Evolutionary conservation across 768 basidiomycete species (phyloP).

Genomic region (Myochromella boudieri): DNA sequence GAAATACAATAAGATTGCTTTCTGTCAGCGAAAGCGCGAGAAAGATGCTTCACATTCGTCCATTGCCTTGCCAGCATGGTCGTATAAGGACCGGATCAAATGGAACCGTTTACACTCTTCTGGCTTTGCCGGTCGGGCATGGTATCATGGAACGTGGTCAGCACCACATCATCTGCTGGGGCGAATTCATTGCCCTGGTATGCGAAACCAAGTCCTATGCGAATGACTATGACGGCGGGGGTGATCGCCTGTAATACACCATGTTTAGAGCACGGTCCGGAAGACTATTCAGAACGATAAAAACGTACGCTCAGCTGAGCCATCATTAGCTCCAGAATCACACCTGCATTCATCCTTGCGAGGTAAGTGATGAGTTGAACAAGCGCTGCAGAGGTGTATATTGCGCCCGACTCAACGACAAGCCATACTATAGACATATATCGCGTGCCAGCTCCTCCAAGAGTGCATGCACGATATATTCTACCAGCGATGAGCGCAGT

Average conservation of each 20-base stretch:
- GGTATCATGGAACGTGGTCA: constrained; percentile 12
- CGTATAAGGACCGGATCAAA: background rate
- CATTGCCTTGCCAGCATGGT: background rate
- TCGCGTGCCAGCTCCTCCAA: constrained; percentile 6
- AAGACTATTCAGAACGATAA: background rate
- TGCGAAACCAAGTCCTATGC: constrained; percentile 23
- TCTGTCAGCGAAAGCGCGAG: background rate
- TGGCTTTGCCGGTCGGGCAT: no score
- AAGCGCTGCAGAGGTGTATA: constrained; percentile 26
- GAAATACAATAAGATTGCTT: no score
- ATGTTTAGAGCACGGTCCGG: background rate
- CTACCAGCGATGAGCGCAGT: constrained; percentile 22
- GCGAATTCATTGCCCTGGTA: constrained; percentile 14
- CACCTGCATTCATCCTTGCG: constrained; percentile 27
- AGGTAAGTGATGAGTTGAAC: constrained; percentile 25
- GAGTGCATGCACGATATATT: constrained; percentile 21
- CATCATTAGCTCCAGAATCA: constrained; percentile 26
- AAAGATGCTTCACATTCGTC: background rate
- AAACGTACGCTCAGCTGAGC: constrained; percentile 24
- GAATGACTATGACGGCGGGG: constrained; percentile 23
- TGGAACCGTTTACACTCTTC: background rate
- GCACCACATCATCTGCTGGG: constrained; percentile 17
- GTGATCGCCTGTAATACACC: constrained; percentile 13
- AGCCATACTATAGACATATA: constrained; percentile 24
- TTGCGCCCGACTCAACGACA: constrained; percentile 23